These are phyloP conservation scores for Phytophthora niederhauseri DNA, from an alignment of 352 stramenopile genomes.

Conservation along the genomic window DNA sequence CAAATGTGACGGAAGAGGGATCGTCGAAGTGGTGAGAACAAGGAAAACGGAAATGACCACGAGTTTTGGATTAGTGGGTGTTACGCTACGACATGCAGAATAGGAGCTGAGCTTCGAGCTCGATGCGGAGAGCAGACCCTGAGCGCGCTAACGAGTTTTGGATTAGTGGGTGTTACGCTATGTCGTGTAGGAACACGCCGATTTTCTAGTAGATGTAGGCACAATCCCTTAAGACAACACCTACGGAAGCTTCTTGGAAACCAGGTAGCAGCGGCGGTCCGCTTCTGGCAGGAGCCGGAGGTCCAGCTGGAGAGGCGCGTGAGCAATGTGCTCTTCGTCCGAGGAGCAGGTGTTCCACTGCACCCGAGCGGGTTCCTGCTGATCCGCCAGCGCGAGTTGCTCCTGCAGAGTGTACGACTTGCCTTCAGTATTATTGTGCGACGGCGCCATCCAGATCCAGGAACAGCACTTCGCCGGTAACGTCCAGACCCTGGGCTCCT, in stretches of 20 bases:
- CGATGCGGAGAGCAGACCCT: too few relatives aligned
- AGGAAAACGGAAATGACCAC: background rate
- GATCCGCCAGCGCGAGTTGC: background rate
- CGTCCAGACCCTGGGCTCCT: background rate
- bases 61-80: too few relatives aligned
- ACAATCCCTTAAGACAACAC: fast-evolving
- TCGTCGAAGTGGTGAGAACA: background rate
- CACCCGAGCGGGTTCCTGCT: too few relatives aligned
- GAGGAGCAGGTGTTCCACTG: background rate
- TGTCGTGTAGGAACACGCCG: too few relatives aligned
- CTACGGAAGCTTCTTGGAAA: background rate
- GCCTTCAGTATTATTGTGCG: background rate
- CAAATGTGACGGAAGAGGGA: too few relatives aligned
- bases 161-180: too few relatives aligned
- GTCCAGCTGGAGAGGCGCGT: background rate
- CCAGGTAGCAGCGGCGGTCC: background rate
- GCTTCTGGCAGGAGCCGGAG: background rate
- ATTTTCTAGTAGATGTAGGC: too few relatives aligned
- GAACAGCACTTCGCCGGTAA: background rate
- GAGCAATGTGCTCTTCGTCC: background rate
- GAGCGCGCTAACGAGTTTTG: too few relatives aligned
- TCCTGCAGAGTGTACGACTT: background rate
- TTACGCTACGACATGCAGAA: too few relatives aligned
- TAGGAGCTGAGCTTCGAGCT: too few relatives aligned
- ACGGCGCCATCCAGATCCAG: background rate